Percentiles rank a stretch among this genome's conserved stretches.
These are phyloP conservation scores for Knoxia roxburghii DNA, from an alignment of 257 asterid genomes.

Conservation along the genomic window DNA sequence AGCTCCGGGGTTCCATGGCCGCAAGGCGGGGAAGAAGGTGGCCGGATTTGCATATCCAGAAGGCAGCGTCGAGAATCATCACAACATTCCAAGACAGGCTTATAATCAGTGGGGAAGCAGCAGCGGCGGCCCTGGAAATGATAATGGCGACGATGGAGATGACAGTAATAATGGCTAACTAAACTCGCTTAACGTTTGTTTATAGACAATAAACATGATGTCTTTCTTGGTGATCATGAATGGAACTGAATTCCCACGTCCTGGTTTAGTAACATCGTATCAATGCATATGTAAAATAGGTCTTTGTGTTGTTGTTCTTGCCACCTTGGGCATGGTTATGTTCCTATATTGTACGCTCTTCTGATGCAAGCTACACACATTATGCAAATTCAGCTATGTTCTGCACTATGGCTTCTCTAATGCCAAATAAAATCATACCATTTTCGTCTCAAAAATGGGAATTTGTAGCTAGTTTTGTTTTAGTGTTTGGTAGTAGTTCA, in stretches of 20 bases:
- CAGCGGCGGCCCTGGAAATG: conserved; percentile 18
- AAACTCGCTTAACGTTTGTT: neutral
- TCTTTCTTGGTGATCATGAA: too few species aligned
- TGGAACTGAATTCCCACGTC: too few species aligned
- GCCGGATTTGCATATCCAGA: conserved; percentile 11
- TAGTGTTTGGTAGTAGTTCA: too few species aligned
- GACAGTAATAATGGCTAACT: conserved; percentile 6
- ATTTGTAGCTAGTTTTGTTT: too few species aligned
- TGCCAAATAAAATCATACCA: too few species aligned
- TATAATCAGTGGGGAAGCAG: conserved; percentile 42
- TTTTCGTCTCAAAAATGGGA: too few species aligned
- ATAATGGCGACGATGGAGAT: conserved; percentile 12
- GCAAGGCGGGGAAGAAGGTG: neutral
- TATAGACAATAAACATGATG: neutral
- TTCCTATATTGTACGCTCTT: too few species aligned
- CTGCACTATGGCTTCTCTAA: too few species aligned
- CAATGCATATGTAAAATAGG: neutral
- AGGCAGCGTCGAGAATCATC: conserved; percentile 43
- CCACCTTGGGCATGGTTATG: neutral
- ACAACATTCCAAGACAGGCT: conserved; percentile 52
- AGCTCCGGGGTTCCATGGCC: neutral
- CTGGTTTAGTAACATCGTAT: too few species aligned
- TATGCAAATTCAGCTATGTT: too few species aligned
- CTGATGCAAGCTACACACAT: too few species aligned
- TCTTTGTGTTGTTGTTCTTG: neutral